Conservation (phyloP, 768 basidiomycete species). For the Hericium erinaceus region DNA sequence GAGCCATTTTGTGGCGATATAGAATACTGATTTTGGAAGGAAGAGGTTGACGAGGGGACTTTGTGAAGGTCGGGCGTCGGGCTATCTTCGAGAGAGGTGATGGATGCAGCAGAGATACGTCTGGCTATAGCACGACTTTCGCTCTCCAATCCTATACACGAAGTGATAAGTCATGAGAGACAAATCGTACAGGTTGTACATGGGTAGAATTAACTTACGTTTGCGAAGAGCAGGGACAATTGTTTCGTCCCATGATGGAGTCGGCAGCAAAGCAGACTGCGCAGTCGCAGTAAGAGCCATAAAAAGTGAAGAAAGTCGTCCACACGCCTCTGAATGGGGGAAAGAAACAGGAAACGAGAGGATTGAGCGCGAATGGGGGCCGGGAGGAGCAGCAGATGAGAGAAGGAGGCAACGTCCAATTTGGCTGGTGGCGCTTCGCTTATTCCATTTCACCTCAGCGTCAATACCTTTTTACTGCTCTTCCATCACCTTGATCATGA, state of each 20-base stretch:
- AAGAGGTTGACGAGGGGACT: constrained; percentile 2
- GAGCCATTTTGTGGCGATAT: constrained; percentile 16
- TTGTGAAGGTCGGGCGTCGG: constrained; percentile 8
- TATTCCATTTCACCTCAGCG: no score
- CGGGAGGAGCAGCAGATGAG: neutral
- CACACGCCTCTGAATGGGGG: neutral
- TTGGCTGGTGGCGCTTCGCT: no score
- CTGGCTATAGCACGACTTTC: constrained; percentile 73
- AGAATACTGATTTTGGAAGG: constrained; percentile 15
- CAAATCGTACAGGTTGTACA: constrained; percentile 7
- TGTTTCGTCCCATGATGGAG: constrained; percentile 69
- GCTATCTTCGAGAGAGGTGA: constrained; percentile 45
- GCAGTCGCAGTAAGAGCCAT: constrained; percentile 36
- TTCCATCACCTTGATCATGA: no score
- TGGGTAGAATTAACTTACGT: constrained; percentile 30
- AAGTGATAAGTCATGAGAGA: neutral
- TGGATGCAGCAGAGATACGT: constrained; percentile 68
- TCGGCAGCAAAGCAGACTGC: constrained; percentile 27
- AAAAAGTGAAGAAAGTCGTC: neutral
- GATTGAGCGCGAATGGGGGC: neutral
- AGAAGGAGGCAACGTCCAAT: neutral
- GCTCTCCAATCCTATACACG: constrained; percentile 55
- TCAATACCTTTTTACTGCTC: no score
- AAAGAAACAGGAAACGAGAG: neutral
- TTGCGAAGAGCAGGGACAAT: constrained; percentile 77